These are phyloP conservation scores for Neolentinus lepideus DNA, from an alignment of 1,284 basidiomycete species.

Conservation along the genomic window DNA sequence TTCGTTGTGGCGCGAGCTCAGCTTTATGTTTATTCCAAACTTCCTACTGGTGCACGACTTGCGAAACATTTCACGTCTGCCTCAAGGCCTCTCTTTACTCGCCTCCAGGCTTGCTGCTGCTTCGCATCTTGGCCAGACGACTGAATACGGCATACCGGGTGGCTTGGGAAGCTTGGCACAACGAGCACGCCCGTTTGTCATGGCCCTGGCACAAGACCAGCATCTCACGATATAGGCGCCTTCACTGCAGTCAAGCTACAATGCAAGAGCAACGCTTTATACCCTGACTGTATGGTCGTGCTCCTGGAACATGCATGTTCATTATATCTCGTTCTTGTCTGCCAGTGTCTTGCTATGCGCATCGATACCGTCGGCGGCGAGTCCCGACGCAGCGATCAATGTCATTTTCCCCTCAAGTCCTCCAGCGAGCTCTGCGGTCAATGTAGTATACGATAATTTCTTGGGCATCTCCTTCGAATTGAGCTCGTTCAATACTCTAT, in stretches of 20 bases:
- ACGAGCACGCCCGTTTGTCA: neutral
- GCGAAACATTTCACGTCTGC: too few species aligned
- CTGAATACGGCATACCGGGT: too few species aligned
- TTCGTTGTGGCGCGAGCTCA: too few species aligned
- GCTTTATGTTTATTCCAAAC: too few species aligned
- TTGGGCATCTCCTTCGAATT: slow-evolving; percentile 3
- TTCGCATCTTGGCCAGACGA: too few species aligned
- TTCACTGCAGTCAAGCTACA: neutral
- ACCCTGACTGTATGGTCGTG: neutral
- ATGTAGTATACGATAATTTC: slow-evolving; percentile 2
- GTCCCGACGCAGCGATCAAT: neutral
- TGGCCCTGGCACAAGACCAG: neutral
- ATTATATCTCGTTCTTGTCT: neutral
- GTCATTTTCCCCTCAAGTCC: neutral
- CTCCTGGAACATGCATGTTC: neutral
- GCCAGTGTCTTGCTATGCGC: neutral
- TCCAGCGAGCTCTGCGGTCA: neutral
- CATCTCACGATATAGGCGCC: neutral
- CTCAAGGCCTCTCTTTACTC: too few species aligned
- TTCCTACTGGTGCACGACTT: too few species aligned
- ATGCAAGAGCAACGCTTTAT: neutral
- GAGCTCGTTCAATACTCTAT: slow-evolving; percentile 1
- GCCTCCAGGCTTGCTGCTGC: too few species aligned
- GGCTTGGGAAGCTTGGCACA: neutral
- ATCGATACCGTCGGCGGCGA: neutral